Percentiles rank a stretch among this genome's conserved stretches.
phyloP scores from a whole-genome alignment of 805 yeast species.

The Maudiozyma bulderi region DNA sequence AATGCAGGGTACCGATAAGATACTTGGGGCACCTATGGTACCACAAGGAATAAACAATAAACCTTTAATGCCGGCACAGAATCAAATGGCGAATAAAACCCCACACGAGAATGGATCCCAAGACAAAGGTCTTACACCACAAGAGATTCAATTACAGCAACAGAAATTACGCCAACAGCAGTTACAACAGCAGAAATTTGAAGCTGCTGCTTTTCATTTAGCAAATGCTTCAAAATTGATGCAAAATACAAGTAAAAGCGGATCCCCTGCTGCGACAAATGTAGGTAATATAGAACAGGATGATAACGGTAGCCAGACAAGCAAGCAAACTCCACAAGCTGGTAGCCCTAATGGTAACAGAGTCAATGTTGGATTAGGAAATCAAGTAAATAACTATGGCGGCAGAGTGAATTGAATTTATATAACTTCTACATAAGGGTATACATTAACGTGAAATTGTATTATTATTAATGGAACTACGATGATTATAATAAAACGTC shows the following conservation, averaged over 20 bases:
- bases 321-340: not conserved
- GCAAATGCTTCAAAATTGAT: conserved; percentile 26
- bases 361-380: conserved; percentile 18
- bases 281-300: conserved; percentile 1
- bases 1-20: not conserved
- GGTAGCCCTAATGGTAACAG: conserved; percentile 16
- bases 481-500: not conserved
- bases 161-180: conserved; percentile 29
- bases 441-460: not conserved
- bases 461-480: not conserved
- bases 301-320: not conserved
- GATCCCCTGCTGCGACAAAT: not conserved
- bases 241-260: conserved; percentile 13
- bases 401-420: conserved; percentile 11
- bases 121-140: conserved; percentile 25
- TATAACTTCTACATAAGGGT: too few species aligned
- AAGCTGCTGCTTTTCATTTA: conserved; percentile 26
- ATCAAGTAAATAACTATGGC: conserved; percentile 13
- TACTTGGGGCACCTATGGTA: not conserved
- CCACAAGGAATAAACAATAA: not conserved
- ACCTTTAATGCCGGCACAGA: too few species aligned
- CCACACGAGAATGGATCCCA: not conserved
- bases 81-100: not conserved
- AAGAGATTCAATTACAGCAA: conserved; percentile 28
- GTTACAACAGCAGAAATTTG: conserved; percentile 27